phyloP scores from a whole-genome alignment of 768 basidiomycete species.

The Trametes cingulata region DNA sequence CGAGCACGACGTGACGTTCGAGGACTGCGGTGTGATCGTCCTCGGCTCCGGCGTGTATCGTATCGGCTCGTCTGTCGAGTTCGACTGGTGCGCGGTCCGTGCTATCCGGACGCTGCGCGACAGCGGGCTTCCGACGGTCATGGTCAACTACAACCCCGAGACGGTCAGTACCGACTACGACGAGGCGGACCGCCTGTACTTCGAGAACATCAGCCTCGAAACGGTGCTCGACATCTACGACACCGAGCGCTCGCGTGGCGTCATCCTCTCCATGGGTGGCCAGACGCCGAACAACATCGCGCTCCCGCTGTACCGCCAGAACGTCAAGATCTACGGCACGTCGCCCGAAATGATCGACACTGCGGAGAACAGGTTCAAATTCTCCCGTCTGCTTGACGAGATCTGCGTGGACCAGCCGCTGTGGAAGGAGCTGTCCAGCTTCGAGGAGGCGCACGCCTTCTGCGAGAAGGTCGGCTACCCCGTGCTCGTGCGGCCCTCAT shows the following conservation, averaged over 20 bases:
- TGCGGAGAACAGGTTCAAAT: slow-evolving; percentile 99
- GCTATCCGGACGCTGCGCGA: slow-evolving; percentile 95
- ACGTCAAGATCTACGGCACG: slow-evolving; percentile 97
- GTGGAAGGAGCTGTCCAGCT: slow-evolving; percentile 96
- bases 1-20: slow-evolving; percentile 88
- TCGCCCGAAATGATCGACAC: slow-evolving; percentile 99
- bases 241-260: slow-evolving; percentile 81
- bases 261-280: slow-evolving; percentile 97
- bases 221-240: slow-evolving; percentile 98
- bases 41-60: slow-evolving; percentile 98
- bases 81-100: slow-evolving; percentile 99
- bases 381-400: slow-evolving; percentile 95
- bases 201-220: slow-evolving; percentile 97
- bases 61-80: slow-evolving; percentile 98
- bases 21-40: slow-evolving; percentile 94
- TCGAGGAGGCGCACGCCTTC: slow-evolving; percentile 84
- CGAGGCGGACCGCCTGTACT: slow-evolving; percentile 97
- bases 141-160: slow-evolving; percentile 99
- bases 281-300: slow-evolving; percentile 99
- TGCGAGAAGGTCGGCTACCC: slow-evolving; percentile 94
- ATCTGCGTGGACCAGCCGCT: slow-evolving; percentile 98
- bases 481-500: slow-evolving; percentile 95
- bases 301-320: slow-evolving; percentile 91
- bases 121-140: slow-evolving; percentile 92
- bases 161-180: slow-evolving; percentile 99